Evolutionary conservation across 2,329 filamentous ascomycete species (phyloP).

Genomic region (Aspergillus pseudonomiae): DNA sequence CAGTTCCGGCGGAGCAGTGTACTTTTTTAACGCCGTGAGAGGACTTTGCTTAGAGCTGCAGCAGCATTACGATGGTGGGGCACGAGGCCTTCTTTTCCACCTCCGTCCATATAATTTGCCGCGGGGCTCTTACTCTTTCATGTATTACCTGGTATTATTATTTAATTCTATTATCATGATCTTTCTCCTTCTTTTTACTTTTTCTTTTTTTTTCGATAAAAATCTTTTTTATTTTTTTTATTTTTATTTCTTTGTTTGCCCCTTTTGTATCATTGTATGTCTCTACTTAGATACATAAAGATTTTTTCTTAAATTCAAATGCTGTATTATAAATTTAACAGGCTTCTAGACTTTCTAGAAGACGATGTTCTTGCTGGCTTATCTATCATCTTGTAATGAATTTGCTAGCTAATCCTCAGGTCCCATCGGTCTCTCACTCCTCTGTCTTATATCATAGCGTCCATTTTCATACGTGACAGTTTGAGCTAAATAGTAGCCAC

Average conservation of each 20-base stretch:
- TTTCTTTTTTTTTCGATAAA: background rate
- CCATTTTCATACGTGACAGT: background rate
- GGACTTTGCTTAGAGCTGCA: slow-evolving; percentile 3
- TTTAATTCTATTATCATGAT: slow-evolving; percentile 5
- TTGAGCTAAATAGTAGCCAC: background rate
- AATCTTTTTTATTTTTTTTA: background rate
- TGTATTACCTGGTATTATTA: slow-evolving; percentile 7
- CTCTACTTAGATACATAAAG: background rate
- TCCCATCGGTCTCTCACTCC: background rate
- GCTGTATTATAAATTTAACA: background rate
- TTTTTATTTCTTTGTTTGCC: background rate
- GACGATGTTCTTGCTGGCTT: background rate
- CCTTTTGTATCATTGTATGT: background rate
- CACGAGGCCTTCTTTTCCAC: slow-evolving; percentile 6
- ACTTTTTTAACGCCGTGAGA: slow-evolving; percentile 8
- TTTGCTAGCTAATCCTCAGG: background rate
- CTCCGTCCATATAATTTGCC: slow-evolving; percentile 5
- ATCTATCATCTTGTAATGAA: background rate
- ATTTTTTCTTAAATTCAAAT: background rate
- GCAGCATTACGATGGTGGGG: slow-evolving; percentile 6
- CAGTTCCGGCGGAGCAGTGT: slow-evolving; percentile 7
- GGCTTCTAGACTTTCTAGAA: background rate
- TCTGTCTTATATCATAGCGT: background rate
- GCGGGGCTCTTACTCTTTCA: slow-evolving; percentile 1
- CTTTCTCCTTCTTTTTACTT: background rate